Evolutionary conservation across 495 filamentous ascomycete species (phyloP).

Genomic region (Aspergillus avenaceus): DNA sequence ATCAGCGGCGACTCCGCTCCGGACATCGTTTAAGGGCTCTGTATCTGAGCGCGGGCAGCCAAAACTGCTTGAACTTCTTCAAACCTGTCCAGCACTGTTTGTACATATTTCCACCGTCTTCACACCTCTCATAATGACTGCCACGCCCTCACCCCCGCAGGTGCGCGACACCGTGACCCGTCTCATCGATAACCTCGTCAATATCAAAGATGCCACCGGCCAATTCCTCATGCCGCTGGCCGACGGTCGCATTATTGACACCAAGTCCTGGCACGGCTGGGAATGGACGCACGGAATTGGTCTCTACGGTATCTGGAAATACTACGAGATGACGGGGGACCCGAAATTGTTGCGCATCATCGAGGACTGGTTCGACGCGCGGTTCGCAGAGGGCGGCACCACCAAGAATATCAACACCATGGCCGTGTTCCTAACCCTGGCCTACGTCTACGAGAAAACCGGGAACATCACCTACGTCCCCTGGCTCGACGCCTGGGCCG

Average conservation of each 20-base stretch:
- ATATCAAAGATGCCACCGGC: slow-evolving; percentile 66
- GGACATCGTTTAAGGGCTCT: slow-evolving; percentile 2
- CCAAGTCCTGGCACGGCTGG: slow-evolving; percentile 74
- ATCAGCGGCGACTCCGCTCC: slow-evolving; percentile 1
- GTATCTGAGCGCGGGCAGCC: not conserved
- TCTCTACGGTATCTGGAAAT: slow-evolving; percentile 73
- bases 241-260: slow-evolving; percentile 72
- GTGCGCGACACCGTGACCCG: slow-evolving; percentile 55
- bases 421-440: slow-evolving; percentile 66
- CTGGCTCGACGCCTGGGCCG: slow-evolving; percentile 70
- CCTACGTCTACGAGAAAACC: slow-evolving; percentile 65
- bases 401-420: slow-evolving; percentile 84
- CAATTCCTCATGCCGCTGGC: slow-evolving; percentile 61
- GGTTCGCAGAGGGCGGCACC: slow-evolving; percentile 62
- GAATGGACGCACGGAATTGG: slow-evolving; percentile 81
- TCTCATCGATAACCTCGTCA: slow-evolving; percentile 63
- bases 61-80: not conserved
- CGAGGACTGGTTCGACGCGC: slow-evolving; percentile 61
- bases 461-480: slow-evolving; percentile 56
- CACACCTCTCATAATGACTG: slow-evolving; percentile 11
- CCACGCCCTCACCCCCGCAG: slow-evolving; percentile 21
- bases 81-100: not conserved
- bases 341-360: slow-evolving; percentile 50
- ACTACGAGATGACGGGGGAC: slow-evolving; percentile 62
- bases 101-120: not conserved